Percentiles rank a stretch among this genome's conserved stretches.
phyloP scores from a whole-genome alignment of 768 basidiomycete genomes.

The Amanita pseudoporphyria region DNA sequence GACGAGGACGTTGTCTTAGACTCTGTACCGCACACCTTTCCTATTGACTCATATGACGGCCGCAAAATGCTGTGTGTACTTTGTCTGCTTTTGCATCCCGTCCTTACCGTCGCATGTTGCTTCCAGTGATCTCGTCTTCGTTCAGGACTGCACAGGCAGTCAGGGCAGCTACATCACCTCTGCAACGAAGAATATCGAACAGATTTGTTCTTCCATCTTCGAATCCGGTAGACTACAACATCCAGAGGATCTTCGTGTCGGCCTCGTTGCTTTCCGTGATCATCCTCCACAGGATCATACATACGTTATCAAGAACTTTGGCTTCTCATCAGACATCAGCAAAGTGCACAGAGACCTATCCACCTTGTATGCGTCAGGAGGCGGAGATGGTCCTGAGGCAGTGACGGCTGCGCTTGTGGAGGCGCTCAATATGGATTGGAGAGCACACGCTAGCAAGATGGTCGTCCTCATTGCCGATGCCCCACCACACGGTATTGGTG shows the following conservation, averaged over 20 bases:
- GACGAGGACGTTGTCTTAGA: conserved; percentile 77
- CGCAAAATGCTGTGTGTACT: conserved; percentile 69
- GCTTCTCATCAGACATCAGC: conserved; percentile 86
- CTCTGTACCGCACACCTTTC: conserved; percentile 11
- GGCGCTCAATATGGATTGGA: conserved; percentile 85
- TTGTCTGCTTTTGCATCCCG: background rate
- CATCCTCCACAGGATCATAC: conserved; percentile 97
- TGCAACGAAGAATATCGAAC: conserved; percentile 92
- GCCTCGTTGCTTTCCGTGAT: conserved; percentile 91
- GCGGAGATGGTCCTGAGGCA: conserved; percentile 94
- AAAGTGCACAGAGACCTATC: conserved; percentile 81
- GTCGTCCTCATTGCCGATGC: conserved; percentile 95
- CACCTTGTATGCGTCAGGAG: conserved; percentile 78
- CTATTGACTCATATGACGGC: conserved; percentile 20
- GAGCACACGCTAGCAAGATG: conserved; percentile 86
- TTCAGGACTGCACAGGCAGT: conserved; percentile 92
- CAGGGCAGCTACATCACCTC: conserved; percentile 88
- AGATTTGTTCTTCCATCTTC: conserved; percentile 91
- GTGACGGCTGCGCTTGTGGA: conserved; percentile 91
- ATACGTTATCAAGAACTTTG: conserved; percentile 88
- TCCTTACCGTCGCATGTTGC: background rate
- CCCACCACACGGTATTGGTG: conserved; percentile 95
- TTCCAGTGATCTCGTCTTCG: conserved; percentile 82
- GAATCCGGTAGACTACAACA: conserved; percentile 87
- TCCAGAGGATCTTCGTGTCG: conserved; percentile 83